These are phyloP conservation scores for Diacronema lutheri DNA, from an alignment of 78 protist species.

Conservation along the genomic window DNA sequence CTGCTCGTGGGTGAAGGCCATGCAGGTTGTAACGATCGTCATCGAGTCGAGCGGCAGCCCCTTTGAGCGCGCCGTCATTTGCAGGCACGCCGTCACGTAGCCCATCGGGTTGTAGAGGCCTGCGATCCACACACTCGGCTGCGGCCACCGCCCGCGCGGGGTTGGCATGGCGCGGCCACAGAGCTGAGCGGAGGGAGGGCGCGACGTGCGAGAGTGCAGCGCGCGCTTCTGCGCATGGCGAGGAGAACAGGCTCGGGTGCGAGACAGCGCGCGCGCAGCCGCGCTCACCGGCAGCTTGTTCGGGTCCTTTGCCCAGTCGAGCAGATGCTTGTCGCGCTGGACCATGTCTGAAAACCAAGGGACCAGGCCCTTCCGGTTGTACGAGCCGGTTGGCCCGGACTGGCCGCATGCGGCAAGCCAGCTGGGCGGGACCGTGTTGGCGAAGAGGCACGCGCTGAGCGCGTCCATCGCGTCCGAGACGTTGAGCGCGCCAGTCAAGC, in stretches of 20 bases:
- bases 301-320: not conserved
- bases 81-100: not conserved
- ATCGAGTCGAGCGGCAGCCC: not conserved
- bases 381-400: not conserved
- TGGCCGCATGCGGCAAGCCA: slow-evolving; percentile 42
- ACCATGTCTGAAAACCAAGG: not conserved
- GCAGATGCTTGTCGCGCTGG: not conserved
- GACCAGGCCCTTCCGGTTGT: not conserved
- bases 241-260: too few relatives aligned
- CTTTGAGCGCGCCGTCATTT: not conserved
- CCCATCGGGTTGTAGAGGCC: slow-evolving; percentile 5
- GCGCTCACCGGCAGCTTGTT: not conserved
- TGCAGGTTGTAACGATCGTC: not conserved
- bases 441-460: slow-evolving; percentile 21
- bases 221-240: too few relatives aligned
- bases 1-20: not conserved
- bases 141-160: too few relatives aligned
- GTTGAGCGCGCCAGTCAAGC: slow-evolving; percentile 70
- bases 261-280: too few relatives aligned
- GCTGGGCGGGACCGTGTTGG: slow-evolving; percentile 42
- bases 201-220: too few relatives aligned
- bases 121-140: not conserved
- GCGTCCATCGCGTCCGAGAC: slow-evolving; percentile 56
- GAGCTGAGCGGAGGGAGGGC: too few relatives aligned
- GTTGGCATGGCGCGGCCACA: too few relatives aligned